Conservation (phyloP, 108 stramenopile species). For the Fistulifera solaris region DNA sequence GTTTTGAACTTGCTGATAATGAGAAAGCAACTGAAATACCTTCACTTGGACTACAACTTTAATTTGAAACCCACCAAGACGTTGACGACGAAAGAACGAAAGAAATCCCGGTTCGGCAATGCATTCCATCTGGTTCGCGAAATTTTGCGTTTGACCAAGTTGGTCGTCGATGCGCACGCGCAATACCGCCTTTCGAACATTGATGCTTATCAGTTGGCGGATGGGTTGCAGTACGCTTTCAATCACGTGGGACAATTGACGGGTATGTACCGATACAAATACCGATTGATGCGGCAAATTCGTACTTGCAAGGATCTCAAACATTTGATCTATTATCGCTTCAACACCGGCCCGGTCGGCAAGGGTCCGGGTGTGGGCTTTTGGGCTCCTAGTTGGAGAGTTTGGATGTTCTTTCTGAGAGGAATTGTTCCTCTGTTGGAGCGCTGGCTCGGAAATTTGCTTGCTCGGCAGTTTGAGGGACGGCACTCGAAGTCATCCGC, state of each 20-base stretch:
- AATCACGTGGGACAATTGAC: slow-evolving; percentile 99
- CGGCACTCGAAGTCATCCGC: slow-evolving; percentile 95
- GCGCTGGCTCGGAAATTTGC: slow-evolving; percentile 97
- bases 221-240: slow-evolving; percentile 98
- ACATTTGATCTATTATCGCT: slow-evolving; percentile 98
- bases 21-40: slow-evolving; percentile 96
- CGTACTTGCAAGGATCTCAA: slow-evolving; percentile 99
- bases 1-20: slow-evolving; percentile 98
- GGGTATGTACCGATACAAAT: slow-evolving; percentile 99
- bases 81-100: slow-evolving; percentile 99
- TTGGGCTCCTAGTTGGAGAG: slow-evolving; percentile 99
- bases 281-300: slow-evolving; percentile 97
- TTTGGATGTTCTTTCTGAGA: slow-evolving; percentile 98
- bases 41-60: slow-evolving; percentile 99
- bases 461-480: slow-evolving; percentile 97
- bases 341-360: slow-evolving; percentile 99
- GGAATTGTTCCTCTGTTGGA: slow-evolving; percentile 96
- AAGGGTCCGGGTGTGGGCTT: slow-evolving; percentile 99
- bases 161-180: slow-evolving; percentile 97
- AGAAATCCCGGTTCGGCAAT: slow-evolving; percentile 93
- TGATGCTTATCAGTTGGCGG: slow-evolving; percentile 98
- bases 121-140: slow-evolving; percentile 99
- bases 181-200: slow-evolving; percentile 98
- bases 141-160: slow-evolving; percentile 96
- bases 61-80: slow-evolving; percentile 99